Evolutionary conservation across 2,329 filamentous ascomycete species (phyloP), one percentile per base, ranked within the genome.

Genomic region (Hypomyces perniciosus): DNA sequence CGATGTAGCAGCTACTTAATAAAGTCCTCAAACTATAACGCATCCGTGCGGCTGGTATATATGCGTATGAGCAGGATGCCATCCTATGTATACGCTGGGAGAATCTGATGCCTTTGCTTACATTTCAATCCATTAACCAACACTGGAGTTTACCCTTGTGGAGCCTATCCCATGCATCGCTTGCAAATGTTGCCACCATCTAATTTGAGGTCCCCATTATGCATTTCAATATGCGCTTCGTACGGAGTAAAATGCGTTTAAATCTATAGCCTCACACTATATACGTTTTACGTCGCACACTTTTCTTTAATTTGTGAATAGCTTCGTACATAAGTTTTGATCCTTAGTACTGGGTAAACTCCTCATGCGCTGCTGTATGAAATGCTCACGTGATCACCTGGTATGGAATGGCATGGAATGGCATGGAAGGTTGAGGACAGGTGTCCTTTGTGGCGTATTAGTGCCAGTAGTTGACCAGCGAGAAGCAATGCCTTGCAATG

Each of bases 111-210:
- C 50, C 59, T 56, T 40, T 52, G 48, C 6, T 57, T 56, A 33
- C 56, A 57, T 29, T 59, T 43, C 40, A 63, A 60, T 30, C 41
- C 47, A 28, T 55, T 40, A 40, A 59, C 50, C 51, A 65, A 50
- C 2, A 62, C 56, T 10, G 60, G 60, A 8, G 59, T 59, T 27
- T 56, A 48, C 3, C 63, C 61, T 13, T 51, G 51, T 9, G 62
- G 67, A 50, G 66, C 63, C 67, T 62, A 71, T 6, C 62, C 29
- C 58, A 53, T 66, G 20, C 60, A 56, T 47, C 66, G 57, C 50
- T 64, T n/a, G n/a, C n/a, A n/a, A n/a, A n/a, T n/a, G n/a, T n/a
- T n/a, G n/a, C n/a, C n/a, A n/a, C n/a, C n/a, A n/a, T n/a, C n/a
- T n/a, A n/a, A n/a, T n/a, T n/a, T n/a, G n/a, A n/a, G n/a, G n/a